phyloP scores from a whole-genome alignment of 345 rosid species.

The Capsella bursapastoris region DNA sequence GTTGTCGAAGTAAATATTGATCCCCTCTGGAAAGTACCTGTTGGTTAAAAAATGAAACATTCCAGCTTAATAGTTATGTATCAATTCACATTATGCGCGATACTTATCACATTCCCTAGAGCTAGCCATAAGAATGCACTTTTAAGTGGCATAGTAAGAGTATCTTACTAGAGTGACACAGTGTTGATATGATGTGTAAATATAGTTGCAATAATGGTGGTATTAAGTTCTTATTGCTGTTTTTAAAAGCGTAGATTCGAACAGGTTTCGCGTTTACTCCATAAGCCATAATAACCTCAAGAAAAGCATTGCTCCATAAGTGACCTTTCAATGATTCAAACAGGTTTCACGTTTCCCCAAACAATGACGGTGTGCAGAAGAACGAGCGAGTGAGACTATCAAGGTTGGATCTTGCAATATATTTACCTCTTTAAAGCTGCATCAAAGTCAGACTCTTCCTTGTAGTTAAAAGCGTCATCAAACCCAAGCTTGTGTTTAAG shows the following conservation, averaged over 20 bases:
- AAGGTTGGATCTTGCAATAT: not conserved
- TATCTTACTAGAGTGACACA: not conserved
- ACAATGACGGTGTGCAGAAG: not conserved
- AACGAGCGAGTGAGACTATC: not conserved
- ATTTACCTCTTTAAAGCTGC: constrained; percentile 69
- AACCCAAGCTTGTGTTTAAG: constrained; percentile 64
- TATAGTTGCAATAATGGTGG: not conserved
- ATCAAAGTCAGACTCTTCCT: constrained; percentile 59
- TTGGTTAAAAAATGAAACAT: not conserved
- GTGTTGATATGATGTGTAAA: not conserved
- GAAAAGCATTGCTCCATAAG: not conserved
- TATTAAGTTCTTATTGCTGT: not conserved
- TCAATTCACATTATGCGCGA: not conserved
- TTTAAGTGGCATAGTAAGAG: not conserved
- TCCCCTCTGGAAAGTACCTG: constrained; percentile 72
- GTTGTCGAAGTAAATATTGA: constrained; percentile 74
- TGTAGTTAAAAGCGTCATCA: constrained; percentile 82
- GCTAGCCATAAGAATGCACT: not conserved
- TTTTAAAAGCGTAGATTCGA: not conserved
- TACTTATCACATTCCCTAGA: not conserved
- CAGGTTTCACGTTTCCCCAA: not conserved
- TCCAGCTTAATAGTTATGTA: not conserved
- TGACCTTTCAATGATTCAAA: not conserved
- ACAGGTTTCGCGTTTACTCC: no score
- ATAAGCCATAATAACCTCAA: constrained; percentile 6